Evolutionary conservation across 495 filamentous ascomycete species (phyloP).

Genomic region (Daldinia concentrica): DNA sequence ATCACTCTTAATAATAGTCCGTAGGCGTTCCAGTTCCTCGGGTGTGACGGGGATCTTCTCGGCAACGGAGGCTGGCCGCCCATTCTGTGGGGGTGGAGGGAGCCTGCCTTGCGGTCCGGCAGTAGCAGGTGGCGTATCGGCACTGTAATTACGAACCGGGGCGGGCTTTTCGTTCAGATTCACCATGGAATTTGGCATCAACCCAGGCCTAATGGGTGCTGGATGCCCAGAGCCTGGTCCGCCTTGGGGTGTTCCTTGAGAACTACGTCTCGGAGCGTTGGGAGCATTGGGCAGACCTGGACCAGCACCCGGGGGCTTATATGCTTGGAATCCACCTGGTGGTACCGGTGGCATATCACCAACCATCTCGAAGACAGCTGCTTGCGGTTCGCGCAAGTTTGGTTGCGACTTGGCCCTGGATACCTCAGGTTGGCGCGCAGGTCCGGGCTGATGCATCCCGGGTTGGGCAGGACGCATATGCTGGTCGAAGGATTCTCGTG

Average conservation of each 20-base stretch:
- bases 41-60: slow-evolving; percentile 72
- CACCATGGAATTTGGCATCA: slow-evolving; percentile 66
- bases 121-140: slow-evolving; percentile 46
- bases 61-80: slow-evolving; percentile 32
- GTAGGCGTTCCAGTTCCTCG: slow-evolving; percentile 79
- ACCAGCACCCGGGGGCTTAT: slow-evolving; percentile 44
- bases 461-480: slow-evolving; percentile 47
- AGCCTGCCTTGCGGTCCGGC: slow-evolving; percentile 47
- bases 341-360: slow-evolving; percentile 65
- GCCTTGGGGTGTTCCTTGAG: slow-evolving; percentile 42
- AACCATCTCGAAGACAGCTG: slow-evolving; percentile 75
- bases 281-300: slow-evolving; percentile 47
- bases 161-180: slow-evolving; percentile 66
- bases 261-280: slow-evolving; percentile 40
- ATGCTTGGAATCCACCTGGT: slow-evolving; percentile 52
- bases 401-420: slow-evolving; percentile 73
- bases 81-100: slow-evolving; percentile 45
- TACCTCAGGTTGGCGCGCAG: slow-evolving; percentile 54
- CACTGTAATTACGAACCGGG: slow-evolving; percentile 77
- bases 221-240: slow-evolving; percentile 66
- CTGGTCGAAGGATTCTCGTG: slow-evolving; percentile 61
- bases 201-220: slow-evolving; percentile 79
- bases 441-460: slow-evolving; percentile 53
- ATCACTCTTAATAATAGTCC: slow-evolving; percentile 70
- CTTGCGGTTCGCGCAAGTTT: slow-evolving; percentile 68